A percentile compares a stretch with the other conserved stretches of the same genome.
Evolutionary conservation across 208 protist species (phyloP).

Genomic region (Trypanosoma congolense): DNA sequence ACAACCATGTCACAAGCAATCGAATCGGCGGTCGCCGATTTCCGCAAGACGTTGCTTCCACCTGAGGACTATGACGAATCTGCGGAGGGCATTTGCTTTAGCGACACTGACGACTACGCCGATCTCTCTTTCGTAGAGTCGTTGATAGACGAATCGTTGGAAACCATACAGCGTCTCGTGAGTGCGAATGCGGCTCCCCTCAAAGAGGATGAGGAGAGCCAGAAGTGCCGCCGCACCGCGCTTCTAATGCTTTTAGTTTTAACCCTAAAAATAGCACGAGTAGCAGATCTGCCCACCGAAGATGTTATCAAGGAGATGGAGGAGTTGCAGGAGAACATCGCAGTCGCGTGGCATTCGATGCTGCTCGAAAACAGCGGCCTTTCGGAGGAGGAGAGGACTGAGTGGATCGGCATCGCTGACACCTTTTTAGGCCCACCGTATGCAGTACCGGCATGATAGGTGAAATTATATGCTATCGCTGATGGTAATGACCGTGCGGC

Average conservation of each 20-base stretch:
- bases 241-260: conserved; percentile 66
- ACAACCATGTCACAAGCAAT: conserved; percentile 39
- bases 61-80: conserved; percentile 44
- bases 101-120: conserved; percentile 76
- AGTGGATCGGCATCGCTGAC: conserved; percentile 43
- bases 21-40: conserved; percentile 22
- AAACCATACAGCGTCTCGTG: conserved; percentile 23
- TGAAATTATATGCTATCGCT: background rate
- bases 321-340: conserved; percentile 51
- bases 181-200: conserved; percentile 10
- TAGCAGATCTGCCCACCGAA: conserved; percentile 31
- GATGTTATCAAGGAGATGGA: conserved; percentile 31
- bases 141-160: conserved; percentile 46
- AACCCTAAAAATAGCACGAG: conserved; percentile 45
- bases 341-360: conserved; percentile 40
- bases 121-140: conserved; percentile 57
- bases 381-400: conserved; percentile 32
- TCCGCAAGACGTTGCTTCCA: conserved; percentile 37
- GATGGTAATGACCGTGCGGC: background rate
- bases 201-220: background rate
- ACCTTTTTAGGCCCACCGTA: conserved; percentile 62
- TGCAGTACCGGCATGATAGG: conserved; percentile 22
- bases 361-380: conserved; percentile 40
- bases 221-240: conserved; percentile 24
- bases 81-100: conserved; percentile 35